Percentiles rank a stretch among this genome's conserved stretches.
Evolutionary conservation across 2,329 filamentous ascomycete species (phyloP).

Genomic region (Neofusicoccum ribis): DNA sequence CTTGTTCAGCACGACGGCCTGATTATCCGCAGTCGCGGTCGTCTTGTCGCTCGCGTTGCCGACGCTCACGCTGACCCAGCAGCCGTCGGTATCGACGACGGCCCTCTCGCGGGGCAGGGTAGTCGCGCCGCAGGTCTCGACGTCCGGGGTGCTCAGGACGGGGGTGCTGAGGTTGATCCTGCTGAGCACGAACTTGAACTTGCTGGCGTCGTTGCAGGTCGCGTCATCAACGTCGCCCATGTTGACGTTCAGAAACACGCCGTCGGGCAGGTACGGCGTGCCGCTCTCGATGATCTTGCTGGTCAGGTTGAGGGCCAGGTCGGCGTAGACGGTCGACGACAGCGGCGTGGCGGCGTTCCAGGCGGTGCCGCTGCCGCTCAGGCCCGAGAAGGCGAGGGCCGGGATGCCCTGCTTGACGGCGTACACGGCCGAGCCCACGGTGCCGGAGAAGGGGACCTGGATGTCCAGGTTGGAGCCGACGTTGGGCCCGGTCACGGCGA

Average conservation of each 20-base stretch:
- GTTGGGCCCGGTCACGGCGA: conserved; percentile 68
- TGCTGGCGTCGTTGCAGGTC: conserved; percentile 51
- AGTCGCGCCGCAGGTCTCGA: conserved; percentile 55
- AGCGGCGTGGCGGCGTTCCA: conserved; percentile 55
- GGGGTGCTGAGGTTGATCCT: conserved; percentile 54
- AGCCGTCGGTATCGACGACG: conserved; percentile 55
- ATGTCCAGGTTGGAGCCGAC: conserved; percentile 61
- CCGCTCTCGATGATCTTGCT: conserved; percentile 56
- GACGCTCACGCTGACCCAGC: conserved; percentile 64
- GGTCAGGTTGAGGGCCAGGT: conserved; percentile 61
- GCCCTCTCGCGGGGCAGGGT: conserved; percentile 61
- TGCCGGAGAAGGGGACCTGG: conserved; percentile 62
- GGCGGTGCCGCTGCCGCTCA: conserved; percentile 50
- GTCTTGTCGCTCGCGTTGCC: conserved; percentile 62
- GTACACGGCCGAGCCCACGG: conserved; percentile 64
- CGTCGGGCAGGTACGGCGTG: conserved; percentile 62
- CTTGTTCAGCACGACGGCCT: conserved; percentile 55
- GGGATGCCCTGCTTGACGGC: conserved; percentile 61
- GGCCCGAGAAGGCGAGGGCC: conserved; percentile 67
- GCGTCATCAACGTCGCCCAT: conserved; percentile 56
- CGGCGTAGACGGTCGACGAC: conserved; percentile 62
- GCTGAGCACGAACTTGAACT: conserved; percentile 66
- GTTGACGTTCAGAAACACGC: conserved; percentile 69
- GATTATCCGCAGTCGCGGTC: conserved; percentile 55
- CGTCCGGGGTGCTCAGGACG: conserved; percentile 48